A percentile compares a stretch with the other conserved stretches of the same genome.
Evolutionary conservation across 768 basidiomycete species (phyloP).

Genomic region (Guyanaporus albipodus): DNA sequence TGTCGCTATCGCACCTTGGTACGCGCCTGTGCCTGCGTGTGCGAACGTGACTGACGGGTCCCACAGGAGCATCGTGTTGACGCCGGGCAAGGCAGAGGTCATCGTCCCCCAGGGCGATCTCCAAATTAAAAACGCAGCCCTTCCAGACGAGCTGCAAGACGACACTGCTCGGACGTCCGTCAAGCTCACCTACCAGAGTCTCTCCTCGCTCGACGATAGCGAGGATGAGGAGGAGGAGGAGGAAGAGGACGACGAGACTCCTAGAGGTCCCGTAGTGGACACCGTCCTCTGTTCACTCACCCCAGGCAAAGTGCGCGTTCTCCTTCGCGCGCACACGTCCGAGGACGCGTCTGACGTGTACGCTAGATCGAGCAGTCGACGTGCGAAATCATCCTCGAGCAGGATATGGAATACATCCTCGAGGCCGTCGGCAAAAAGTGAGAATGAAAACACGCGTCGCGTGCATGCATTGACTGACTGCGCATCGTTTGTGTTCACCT

Average conservation of each 20-base stretch:
- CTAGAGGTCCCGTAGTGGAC: slow-evolving; percentile 38
- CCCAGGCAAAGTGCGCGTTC: slow-evolving; percentile 63
- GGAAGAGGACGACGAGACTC: slow-evolving; percentile 37
- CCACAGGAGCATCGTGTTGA: slow-evolving; percentile 57
- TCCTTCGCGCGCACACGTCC: not conserved
- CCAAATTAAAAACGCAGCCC: slow-evolving; percentile 77
- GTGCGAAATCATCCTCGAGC: slow-evolving; percentile 67
- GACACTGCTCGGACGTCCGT: slow-evolving; percentile 56
- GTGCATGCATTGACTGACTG: slow-evolving; percentile 5
- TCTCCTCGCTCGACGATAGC: slow-evolving; percentile 35
- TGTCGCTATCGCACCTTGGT: slow-evolving; percentile 67
- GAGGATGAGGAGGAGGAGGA: slow-evolving; percentile 46
- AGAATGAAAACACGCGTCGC: slow-evolving; percentile 12
- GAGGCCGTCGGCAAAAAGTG: slow-evolving; percentile 82
- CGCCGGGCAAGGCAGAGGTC: slow-evolving; percentile 53
- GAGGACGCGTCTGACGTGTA: slow-evolving; percentile 8
- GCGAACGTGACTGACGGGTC: not conserved
- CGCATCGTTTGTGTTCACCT: not conserved
- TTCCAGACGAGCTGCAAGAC: slow-evolving; percentile 70
- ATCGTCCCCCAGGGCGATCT: slow-evolving; percentile 64
- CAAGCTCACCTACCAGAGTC: slow-evolving; percentile 56
- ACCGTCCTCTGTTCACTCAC: slow-evolving; percentile 77
- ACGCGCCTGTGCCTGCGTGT: slow-evolving; percentile 19
- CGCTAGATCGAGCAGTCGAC: slow-evolving; percentile 71
- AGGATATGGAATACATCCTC: slow-evolving; percentile 62